Base-by-base conservation (phyloP, 192 early-diverging fungal species). In the Entrophospora sp. region DNA sequence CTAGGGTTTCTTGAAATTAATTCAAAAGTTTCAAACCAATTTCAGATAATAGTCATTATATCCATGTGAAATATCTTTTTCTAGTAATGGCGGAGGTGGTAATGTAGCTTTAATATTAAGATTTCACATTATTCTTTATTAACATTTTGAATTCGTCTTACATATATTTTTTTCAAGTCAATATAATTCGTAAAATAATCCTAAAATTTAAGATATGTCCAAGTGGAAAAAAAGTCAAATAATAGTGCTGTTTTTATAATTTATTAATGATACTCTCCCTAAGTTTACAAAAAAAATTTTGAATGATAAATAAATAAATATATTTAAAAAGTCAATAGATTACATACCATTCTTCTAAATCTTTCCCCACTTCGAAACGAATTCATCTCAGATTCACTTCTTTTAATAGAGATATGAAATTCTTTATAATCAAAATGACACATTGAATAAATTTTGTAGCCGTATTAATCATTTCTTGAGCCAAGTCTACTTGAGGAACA, bases 391-490 rank as follows among this genome's bases (percentile, higher is more conserved):
- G 37, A 20, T 22, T 38, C 35, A 14, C 16, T 37, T 18, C 32
- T 43, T 31, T 18, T 38, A 20, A 28, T 32, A 13, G 7, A 12
- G 28, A 10, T 27, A 10, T 48, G 25, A 69, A 53, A 69, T 18
- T 48, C 22, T 24, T 40, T 35, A 63, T 69, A 69, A 20, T 9
- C 28, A 69, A 69, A 69, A 44, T 69, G 68, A 37, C 68, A 60
- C 36, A 62, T 34, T 63, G 44, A 36, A 64, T 64, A 7, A 69
- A 49, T 31, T 42, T 63, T 31, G 60, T 30, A 16, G 48, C 48
- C n/a, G 53, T 4, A 20, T 25, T 38, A 8, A 69, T 37, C 9
- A 69, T 69, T 32, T 64, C 31, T 14, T 63, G 37, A 20, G 42
- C 34, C 14, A 64, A 24, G 35, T 69, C 68, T 25, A 69, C 61